phyloP scores from a whole-genome alignment of 2,329 filamentous ascomycete species.

The Acarospora socialis region DNA sequence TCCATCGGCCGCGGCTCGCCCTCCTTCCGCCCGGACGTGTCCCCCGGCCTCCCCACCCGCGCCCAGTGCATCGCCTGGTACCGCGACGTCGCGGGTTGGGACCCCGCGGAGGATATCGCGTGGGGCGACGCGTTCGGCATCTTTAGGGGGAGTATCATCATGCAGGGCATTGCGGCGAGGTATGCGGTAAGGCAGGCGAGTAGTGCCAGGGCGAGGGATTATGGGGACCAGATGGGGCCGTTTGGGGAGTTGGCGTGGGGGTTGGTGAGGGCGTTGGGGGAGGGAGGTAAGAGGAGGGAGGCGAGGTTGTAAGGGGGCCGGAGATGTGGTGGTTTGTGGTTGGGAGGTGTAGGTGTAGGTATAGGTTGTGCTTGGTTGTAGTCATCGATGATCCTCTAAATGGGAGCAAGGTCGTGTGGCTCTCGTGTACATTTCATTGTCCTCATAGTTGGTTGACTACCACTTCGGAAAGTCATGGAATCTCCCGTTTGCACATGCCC shows the following conservation, averaged over 20 bases:
- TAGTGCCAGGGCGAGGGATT: conserved; percentile 62
- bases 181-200: conserved; percentile 78
- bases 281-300: conserved; percentile 19
- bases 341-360: too few relatives aligned
- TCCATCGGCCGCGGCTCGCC: conserved; percentile 22
- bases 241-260: conserved; percentile 70
- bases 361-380: too few relatives aligned
- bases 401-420: too few relatives aligned
- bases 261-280: conserved; percentile 43
- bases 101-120: conserved; percentile 42
- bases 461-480: too few relatives aligned
- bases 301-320: conserved; percentile 33
- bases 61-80: conserved; percentile 53
- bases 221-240: conserved; percentile 54
- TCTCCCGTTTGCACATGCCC: too few relatives aligned
- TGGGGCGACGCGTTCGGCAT: conserved; percentile 52
- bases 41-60: conserved; percentile 49
- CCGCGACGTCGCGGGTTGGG: conserved; percentile 52
- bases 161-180: conserved; percentile 86
- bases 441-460: too few relatives aligned
- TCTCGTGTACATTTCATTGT: too few relatives aligned
- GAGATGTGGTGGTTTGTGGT: too few relatives aligned
- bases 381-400: too few relatives aligned
- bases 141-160: conserved; percentile 46
- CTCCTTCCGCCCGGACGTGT: conserved; percentile 45